Conservation (phyloP, 129 eudicot species). For the Rutidosis leptorrhynchoides region DNA sequence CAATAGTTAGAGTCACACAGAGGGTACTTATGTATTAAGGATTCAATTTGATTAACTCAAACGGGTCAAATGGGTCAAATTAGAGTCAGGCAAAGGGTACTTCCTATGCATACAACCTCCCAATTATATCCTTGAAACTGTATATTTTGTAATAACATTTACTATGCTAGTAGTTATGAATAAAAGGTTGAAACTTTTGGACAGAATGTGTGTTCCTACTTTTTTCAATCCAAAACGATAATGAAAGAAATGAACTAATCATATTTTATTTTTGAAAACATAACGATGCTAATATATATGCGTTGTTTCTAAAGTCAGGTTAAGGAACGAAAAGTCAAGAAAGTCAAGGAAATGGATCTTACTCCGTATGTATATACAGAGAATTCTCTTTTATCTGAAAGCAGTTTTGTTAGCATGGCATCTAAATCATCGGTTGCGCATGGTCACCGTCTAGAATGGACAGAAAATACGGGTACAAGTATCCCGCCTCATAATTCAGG, state of each 20-base stretch:
- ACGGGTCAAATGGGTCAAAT: not conserved
- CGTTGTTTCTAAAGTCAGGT: conserved; percentile 52
- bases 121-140: not conserved
- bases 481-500: conserved; percentile 29
- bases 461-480: conserved; percentile 30
- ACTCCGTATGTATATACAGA: conserved; percentile 50
- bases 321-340: conserved; percentile 53
- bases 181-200: not conserved
- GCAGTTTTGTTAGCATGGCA: conserved; percentile 48
- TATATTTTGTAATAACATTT: not conserved
- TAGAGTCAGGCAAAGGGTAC: not conserved
- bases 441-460: conserved; percentile 53
- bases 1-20: too few relatives aligned
- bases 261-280: not conserved
- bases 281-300: conserved; percentile 16
- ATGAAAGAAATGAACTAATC: not conserved
- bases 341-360: conserved; percentile 59
- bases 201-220: not conserved
- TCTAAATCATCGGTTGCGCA: conserved; percentile 35
- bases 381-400: conserved; percentile 64
- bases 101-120: not conserved
- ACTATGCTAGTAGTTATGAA: not conserved
- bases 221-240: too few relatives aligned
- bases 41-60: not conserved
- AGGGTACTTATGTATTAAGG: not conserved